These are phyloP conservation scores for Kodamaea hsintzibuensis DNA, from an alignment of 805 yeast genomes.

Conservation along the genomic window DNA sequence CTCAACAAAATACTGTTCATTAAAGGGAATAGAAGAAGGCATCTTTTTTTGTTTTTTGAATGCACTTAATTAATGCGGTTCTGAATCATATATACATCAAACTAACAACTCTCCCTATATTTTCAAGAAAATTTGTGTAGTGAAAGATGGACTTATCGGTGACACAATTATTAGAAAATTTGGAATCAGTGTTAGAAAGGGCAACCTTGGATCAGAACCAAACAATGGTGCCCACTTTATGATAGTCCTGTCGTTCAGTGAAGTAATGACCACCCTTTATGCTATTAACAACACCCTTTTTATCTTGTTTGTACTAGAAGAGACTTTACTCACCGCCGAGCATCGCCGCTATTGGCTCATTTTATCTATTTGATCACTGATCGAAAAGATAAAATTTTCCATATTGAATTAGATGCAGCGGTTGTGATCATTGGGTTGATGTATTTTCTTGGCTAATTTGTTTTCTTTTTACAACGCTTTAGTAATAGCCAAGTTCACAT, in stretches of 20 bases:
- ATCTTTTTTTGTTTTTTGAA: too few species aligned
- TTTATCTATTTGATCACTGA: neutral
- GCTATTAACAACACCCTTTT: neutral
- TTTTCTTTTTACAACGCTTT: neutral
- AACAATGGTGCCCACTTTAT: too few species aligned
- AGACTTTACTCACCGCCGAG: neutral
- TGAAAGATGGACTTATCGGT: neutral
- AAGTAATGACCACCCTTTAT: too few species aligned
- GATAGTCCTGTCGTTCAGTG: too few species aligned
- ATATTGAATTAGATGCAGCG: neutral
- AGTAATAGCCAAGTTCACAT: too few species aligned
- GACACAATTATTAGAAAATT: too few species aligned
- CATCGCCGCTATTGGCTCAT: slow-evolving; percentile 2
- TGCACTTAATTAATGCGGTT: neutral
- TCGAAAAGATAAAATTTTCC: slow-evolving; percentile 1
- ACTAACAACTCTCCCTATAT: neutral
- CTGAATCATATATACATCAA: neutral
- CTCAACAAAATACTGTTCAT: too few species aligned
- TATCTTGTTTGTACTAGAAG: neutral
- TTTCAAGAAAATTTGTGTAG: neutral
- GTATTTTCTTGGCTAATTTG: neutral
- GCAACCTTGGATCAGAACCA: too few species aligned
- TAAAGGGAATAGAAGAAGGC: too few species aligned
- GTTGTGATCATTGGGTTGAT: neutral
- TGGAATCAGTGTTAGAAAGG: too few species aligned